Conservation (phyloP, 2,329 filamentous ascomycete species). For the Colletotrichum euphorbiae region DNA sequence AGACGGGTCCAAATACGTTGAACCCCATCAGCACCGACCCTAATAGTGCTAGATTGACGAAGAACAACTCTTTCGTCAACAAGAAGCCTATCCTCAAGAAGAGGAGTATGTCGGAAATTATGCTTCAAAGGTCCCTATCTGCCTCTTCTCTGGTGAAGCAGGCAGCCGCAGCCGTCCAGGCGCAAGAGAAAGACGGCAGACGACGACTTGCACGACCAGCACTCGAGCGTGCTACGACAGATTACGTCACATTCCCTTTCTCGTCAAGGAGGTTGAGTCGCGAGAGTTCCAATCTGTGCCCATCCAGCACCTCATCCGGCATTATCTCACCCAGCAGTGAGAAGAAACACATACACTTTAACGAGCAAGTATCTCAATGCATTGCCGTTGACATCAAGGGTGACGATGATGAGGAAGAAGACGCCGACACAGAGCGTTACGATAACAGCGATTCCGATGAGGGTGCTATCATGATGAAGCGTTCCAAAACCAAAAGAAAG, state of each 20-base stretch:
- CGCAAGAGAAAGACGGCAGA: slow-evolving; percentile 74
- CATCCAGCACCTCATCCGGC: slow-evolving; percentile 79
- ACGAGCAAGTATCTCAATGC: slow-evolving; percentile 94
- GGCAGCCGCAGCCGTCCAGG: slow-evolving; percentile 86
- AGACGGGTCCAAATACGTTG: slow-evolving; percentile 73
- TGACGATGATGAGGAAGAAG: slow-evolving; percentile 78
- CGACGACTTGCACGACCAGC: slow-evolving; percentile 62
- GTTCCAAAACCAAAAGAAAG: slow-evolving; percentile 67
- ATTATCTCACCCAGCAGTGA: slow-evolving; percentile 71
- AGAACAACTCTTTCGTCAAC: slow-evolving; percentile 72
- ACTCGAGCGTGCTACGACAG: slow-evolving; percentile 74
- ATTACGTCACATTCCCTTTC: slow-evolving; percentile 75
- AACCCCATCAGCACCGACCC: slow-evolving; percentile 57
- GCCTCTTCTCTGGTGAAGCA: slow-evolving; percentile 91
- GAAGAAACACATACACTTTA: slow-evolving; percentile 93
- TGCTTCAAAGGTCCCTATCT: slow-evolving; percentile 89
- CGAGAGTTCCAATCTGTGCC: slow-evolving; percentile 72
- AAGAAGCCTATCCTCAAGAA: slow-evolving; percentile 98
- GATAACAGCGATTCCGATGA: slow-evolving; percentile 79
- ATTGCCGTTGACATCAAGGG: slow-evolving; percentile 92
- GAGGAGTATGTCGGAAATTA: slow-evolving; percentile 93
- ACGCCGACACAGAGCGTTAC: slow-evolving; percentile 52
- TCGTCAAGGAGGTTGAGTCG: slow-evolving; percentile 70
- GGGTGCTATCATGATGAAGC: slow-evolving; percentile 85
- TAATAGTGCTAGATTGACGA: slow-evolving; percentile 59